Base-by-base conservation (phyloP, 352 stramenopile species). In the Phytophthora syringae region DNA sequence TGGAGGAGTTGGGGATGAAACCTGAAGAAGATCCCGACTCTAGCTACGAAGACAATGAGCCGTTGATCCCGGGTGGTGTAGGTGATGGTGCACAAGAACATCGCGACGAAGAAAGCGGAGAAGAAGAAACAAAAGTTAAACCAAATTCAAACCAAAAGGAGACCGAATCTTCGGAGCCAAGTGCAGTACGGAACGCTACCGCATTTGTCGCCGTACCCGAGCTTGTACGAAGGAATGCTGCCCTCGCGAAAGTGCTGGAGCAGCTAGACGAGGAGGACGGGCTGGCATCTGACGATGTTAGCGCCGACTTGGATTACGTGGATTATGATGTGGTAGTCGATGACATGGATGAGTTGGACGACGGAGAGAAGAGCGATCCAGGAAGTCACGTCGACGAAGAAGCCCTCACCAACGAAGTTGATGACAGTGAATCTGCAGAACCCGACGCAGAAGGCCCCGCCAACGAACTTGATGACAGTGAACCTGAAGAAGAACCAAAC, bases 231-330 rank as follows among this genome's bases (percentile, higher is more conserved):
- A 3, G 7, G 7, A n/a, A 30, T 13, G 10, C 21, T 34, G 18
- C 24, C 18, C 7, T 44, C 5, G 9, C 16, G 1, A n/a, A 60
- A 22, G 39, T 60, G 3, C 5, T 60, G 12, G 16, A 44, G 5
- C 52, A 51, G 12, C 32, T 60, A 9, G 37, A 51, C 20, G 39
- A 51, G 12, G 39, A 60, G 12, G 50, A 57, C 16, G 16, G 15
- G 7, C 6, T 37, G 9, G 32, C 2, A 11, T 22, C 21, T 24
- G 20, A 37, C 16, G 39, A 12, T 20, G 25, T 51, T 20, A 34
- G 10, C 1, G 52, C 42, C 18, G 52, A 60, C 40, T 9, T 43
- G 7, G 52, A 60, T 20, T 52, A 59, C 37, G 51, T 30, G 12
- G 37, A 32, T 15, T 11, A 30, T 11, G 0, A 5, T 7, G 10